Evolutionary conservation across 495 filamentous ascomycete species (phyloP), one percentile per base, ranked within the genome.

Genomic region (Pseudomonodictys pantanalensis): DNA sequence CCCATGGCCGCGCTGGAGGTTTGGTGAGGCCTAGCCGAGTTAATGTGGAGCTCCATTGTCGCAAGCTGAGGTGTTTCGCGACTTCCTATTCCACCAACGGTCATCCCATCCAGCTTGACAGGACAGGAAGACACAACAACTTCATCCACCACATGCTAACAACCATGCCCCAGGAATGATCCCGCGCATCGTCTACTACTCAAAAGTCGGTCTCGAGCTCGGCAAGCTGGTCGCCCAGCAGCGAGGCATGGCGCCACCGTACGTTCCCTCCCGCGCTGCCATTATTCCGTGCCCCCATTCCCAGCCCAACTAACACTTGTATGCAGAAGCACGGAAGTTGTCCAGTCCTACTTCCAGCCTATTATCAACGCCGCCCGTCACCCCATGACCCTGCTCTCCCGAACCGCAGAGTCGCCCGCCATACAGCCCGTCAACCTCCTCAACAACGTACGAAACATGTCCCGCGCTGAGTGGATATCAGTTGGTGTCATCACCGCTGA

Each of bases 211-310:
- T 60, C 70, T 90, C 58, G 95, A 97, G 79, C 80, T 97, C 45
- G 82, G 80, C 66, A 92, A 86, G 81, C 75, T 97, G 56, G 87
- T 97, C 56, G 90, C 91, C 80, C 82, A 81, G 69, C 87, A 88
- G 71, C 90, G 92, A 73, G 88, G 85, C 77, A 97, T 99, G 91
- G 77, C 78, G 65, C 92, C 91, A 68, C 93, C 93, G 93, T 97
- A 86, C 83, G 91, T 81, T 47, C 10, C 26, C 10, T n/a, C n/a
- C n/a, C n/a, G n/a, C n/a, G n/a, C n/a, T n/a, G n/a, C n/a, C n/a
- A n/a, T n/a, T n/a, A n/a, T 28, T 44, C 33, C 28, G 17, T 39
- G 33, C n/a, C 17, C 20, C 3, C 6, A 28, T 6, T 33, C 18
- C 10, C 49, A 41, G 11, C 17, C 6, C 23, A 44, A 26, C 10